Evolutionary conservation across 768 basidiomycete genomes (phyloP), one percentile per base, ranked within the genome.

Genomic region (Kondoa subrosea): DNA sequence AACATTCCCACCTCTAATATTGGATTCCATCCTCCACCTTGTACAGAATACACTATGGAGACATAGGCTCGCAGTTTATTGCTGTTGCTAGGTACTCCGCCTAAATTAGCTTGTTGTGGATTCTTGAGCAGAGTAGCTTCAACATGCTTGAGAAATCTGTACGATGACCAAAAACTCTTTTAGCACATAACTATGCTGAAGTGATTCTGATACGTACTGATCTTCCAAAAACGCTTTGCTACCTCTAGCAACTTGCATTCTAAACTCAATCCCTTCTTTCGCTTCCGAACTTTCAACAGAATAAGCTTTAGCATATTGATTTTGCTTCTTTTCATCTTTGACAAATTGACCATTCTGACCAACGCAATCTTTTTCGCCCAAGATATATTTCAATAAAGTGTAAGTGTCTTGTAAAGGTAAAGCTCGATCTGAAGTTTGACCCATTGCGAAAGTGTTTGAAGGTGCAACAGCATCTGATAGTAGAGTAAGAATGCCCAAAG

Each of bases 61-160:
- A 92, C 79, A 76, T 89, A 97, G 0, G 91, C 91, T 12, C 91
- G 81, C 57, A 96, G 84, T 76, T 87, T 90, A 80, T 96, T 95
- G 32, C 85, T 81, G 15, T 91, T 81, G 68, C 88, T 89, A 0
- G 93, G 93, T 67, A 91, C 87, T 29, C 93, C 93, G 17, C 93
- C 93, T 2, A 99, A 81, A 56, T 82, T 81, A 0, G 93, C 93
- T 72, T 95, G 88, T 65, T 83, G 81, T 0, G 90, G 89, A 14
- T 88, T 80, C 1, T 87, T 82, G 66, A 88, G 86, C 17, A 99
- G 81, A 0, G 87, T 87, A 57, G 85, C 83, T 68, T 92, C 89
- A 64, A 99, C 74, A 68, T 78, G 74, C 31, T 72, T 67, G 64
- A 77, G 74, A 68, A 78, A 79, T 67, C 77, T 77, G 67, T 26